A percentile compares a stretch with the other conserved stretches of the same genome.
Evolutionary conservation across 495 filamentous ascomycete species (phyloP).

Genomic region (Podospora australis): DNA sequence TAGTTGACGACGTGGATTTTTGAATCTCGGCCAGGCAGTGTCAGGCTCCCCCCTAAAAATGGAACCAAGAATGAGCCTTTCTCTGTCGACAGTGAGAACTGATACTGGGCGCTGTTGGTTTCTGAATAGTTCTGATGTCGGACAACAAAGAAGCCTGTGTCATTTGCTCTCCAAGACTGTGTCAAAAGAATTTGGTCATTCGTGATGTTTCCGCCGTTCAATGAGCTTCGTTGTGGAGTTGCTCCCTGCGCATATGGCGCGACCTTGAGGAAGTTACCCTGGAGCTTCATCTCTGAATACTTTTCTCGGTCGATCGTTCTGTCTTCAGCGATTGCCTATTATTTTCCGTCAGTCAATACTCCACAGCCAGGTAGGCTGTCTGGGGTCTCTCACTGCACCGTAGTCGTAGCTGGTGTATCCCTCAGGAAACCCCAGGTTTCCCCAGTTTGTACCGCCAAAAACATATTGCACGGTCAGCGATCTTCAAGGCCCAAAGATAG

Average conservation of each 20-base stretch:
- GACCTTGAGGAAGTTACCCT: slow-evolving; percentile 64
- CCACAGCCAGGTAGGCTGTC: too few relatives aligned
- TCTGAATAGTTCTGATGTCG: slow-evolving; percentile 52
- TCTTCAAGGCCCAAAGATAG: slow-evolving; percentile 12
- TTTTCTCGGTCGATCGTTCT: slow-evolving; percentile 60
- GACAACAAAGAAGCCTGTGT: slow-evolving; percentile 57
- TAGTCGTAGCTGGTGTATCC: slow-evolving; percentile 76
- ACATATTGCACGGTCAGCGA: slow-evolving; percentile 31
- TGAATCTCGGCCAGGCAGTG: slow-evolving; percentile 65
- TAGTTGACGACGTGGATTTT: slow-evolving; percentile 72
- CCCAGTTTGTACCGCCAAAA: slow-evolving; percentile 79
- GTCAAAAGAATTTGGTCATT: slow-evolving; percentile 55
- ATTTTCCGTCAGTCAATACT: too few relatives aligned
- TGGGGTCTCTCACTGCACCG: slow-evolving; percentile 47
- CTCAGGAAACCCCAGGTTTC: slow-evolving; percentile 65
- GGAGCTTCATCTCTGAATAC: slow-evolving; percentile 70
- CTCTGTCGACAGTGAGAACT: slow-evolving; percentile 54
- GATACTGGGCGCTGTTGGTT: slow-evolving; percentile 36
- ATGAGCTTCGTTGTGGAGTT: slow-evolving; percentile 34
- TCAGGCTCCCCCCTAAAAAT: slow-evolving; percentile 54
- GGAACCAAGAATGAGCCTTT: slow-evolving; percentile 56
- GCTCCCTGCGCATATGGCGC: slow-evolving; percentile 59
- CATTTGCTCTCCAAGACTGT: too few relatives aligned
- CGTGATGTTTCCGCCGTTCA: slow-evolving; percentile 33
- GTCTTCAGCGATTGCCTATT: slow-evolving; percentile 59